Percentiles rank a stretch among this genome's conserved stretches.
These are phyloP conservation scores for Apocynum venetum DNA, from an alignment of 257 asterid species.

Conservation along the genomic window DNA sequence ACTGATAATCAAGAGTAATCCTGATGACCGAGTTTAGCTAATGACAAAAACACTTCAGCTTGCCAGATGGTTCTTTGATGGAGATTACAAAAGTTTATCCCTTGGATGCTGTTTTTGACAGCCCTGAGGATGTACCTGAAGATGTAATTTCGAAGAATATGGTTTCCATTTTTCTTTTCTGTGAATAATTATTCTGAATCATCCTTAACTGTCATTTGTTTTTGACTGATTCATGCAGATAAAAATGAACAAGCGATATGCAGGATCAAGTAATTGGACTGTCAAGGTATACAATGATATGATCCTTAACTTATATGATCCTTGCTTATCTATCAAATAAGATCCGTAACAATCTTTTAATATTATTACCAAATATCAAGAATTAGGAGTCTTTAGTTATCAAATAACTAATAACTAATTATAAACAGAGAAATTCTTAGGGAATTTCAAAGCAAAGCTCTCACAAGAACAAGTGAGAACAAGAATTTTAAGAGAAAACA, in stretches of 20 bases:
- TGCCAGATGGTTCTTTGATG: slow-evolving; percentile 91
- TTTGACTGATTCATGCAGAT: slow-evolving; percentile 44
- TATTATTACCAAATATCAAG: no score
- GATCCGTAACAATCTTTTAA: no score
- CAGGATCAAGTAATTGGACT: slow-evolving; percentile 85
- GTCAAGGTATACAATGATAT: slow-evolving; percentile 42
- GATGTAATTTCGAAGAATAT: slow-evolving; percentile 43
- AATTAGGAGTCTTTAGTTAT: no score
- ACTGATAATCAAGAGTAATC: slow-evolving; percentile 14
- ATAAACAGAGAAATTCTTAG: no score
- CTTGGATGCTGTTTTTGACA: slow-evolving; percentile 78
- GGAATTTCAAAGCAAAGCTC: no score
- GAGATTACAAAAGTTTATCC: slow-evolving; percentile 83
- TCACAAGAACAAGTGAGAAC: no score
- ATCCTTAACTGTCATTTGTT: neutral
- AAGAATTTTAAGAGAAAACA: no score
- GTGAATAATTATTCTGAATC: neutral
- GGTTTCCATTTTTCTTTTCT: neutral
- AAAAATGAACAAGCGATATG: slow-evolving; percentile 76
- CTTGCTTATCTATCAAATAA: no score
- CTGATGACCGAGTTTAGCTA: slow-evolving; percentile 1
- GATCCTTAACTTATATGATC: no score
- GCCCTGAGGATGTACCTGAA: slow-evolving; percentile 77
- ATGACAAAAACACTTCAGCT: slow-evolving; percentile 37
- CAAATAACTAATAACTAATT: no score